These are phyloP conservation scores for Microdochium nivale DNA, from an alignment of 2,329 filamentous ascomycete species.

Conservation along the genomic window DNA sequence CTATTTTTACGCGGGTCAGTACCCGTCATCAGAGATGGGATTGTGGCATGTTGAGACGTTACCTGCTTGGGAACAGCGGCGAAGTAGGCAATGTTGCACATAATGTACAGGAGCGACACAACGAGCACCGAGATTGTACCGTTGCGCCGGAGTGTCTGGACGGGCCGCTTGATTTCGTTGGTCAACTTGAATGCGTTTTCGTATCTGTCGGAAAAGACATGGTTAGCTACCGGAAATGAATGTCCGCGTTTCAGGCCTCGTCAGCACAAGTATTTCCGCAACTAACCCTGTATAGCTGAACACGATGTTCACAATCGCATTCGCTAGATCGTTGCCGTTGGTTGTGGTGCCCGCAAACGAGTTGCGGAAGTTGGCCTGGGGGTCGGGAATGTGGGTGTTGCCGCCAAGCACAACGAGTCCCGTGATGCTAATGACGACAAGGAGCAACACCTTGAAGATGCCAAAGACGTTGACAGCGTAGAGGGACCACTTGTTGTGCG, in stretches of 20 bases:
- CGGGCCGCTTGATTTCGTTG: conserved; percentile 42
- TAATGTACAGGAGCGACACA: conserved; percentile 44
- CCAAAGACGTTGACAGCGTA: conserved; percentile 48
- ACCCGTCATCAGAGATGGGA: conserved; percentile 20
- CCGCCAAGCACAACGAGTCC: conserved; percentile 56
- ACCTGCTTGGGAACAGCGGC: conserved; percentile 29
- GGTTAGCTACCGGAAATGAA: too few relatives aligned
- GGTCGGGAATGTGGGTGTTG: conserved; percentile 38
- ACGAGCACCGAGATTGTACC: conserved; percentile 32
- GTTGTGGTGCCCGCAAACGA: conserved; percentile 40
- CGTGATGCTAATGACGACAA: conserved; percentile 48
- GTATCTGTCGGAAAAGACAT: too few relatives aligned
- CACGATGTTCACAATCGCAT: conserved; percentile 49
- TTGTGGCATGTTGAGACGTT: background rate
- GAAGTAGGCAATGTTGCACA: conserved; percentile 54
- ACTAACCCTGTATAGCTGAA: conserved; percentile 42
- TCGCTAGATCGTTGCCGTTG: conserved; percentile 38
- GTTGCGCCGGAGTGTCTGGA: background rate
- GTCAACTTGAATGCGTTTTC: conserved; percentile 52
- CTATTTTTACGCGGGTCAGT: too few relatives aligned
- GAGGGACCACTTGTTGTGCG: conserved; percentile 49
- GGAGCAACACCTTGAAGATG: conserved; percentile 48
- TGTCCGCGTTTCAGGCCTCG: too few relatives aligned
- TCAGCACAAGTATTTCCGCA: too few relatives aligned
- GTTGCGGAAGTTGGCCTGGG: conserved; percentile 43